Evolutionary conservation across 2,329 filamentous ascomycete genomes (phyloP).

Genomic region (Allantophomopsis cytisporea): DNA sequence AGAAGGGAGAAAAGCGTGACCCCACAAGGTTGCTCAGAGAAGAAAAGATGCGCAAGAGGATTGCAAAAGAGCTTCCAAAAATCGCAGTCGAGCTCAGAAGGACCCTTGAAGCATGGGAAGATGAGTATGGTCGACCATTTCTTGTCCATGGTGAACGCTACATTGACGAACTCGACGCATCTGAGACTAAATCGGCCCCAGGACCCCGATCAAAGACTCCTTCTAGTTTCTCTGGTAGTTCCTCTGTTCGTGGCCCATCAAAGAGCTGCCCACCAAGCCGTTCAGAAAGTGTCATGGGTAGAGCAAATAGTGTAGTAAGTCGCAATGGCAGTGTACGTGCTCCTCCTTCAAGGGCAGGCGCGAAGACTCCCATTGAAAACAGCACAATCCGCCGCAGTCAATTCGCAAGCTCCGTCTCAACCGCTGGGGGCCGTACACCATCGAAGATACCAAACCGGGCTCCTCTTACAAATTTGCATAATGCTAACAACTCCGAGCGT

Average conservation of each 20-base stretch:
- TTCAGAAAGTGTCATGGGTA: slow-evolving; percentile 14
- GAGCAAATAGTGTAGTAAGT: slow-evolving; percentile 10
- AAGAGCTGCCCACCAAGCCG: slow-evolving; percentile 23
- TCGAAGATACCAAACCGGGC: slow-evolving; percentile 57
- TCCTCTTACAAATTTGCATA: slow-evolving; percentile 54
- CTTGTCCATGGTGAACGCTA: slow-evolving; percentile 87
- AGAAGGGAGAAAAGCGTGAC: slow-evolving; percentile 88
- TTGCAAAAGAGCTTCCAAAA: slow-evolving; percentile 91
- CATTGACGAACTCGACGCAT: slow-evolving; percentile 65
- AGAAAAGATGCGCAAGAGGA: slow-evolving; percentile 97
- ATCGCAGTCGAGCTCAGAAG: slow-evolving; percentile 73
- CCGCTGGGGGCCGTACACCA: slow-evolving; percentile 33
- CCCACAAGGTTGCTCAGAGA: slow-evolving; percentile 87
- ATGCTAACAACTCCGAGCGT: slow-evolving; percentile 73
- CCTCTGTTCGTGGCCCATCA: slow-evolving; percentile 26
- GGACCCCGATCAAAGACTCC: slow-evolving; percentile 67
- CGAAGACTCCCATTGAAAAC: slow-evolving; percentile 40
- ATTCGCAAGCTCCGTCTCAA: slow-evolving; percentile 8
- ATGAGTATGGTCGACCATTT: slow-evolving; percentile 89
- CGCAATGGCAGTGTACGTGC: slow-evolving; percentile 5
- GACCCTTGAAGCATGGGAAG: slow-evolving; percentile 76
- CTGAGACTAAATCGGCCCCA: slow-evolving; percentile 40
- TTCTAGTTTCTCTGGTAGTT: slow-evolving; percentile 18
- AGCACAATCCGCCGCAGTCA: slow-evolving; percentile 16
- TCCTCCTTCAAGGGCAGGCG: slow-evolving; percentile 14